Conservation (phyloP, 2,329 filamentous ascomycete genomes). For the Pseudophaeomoniella oleicola region DNA sequence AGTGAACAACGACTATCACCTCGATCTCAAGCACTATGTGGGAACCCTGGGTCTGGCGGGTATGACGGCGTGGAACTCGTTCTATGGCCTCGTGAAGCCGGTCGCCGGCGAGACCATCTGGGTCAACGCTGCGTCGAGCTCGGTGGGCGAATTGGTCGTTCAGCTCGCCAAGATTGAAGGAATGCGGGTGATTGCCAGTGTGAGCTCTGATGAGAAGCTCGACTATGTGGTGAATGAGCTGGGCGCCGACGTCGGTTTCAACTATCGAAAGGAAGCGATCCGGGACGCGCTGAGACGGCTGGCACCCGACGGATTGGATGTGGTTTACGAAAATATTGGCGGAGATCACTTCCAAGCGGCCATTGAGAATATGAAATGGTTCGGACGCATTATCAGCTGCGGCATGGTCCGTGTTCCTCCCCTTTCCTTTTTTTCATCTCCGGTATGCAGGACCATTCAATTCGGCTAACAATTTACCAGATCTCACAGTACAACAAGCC, state of each 20-base stretch:
- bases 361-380: slow-evolving; percentile 46
- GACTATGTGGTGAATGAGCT: slow-evolving; percentile 58
- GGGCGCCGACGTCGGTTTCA: slow-evolving; percentile 61
- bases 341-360: slow-evolving; percentile 60
- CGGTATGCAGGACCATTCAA: slow-evolving; percentile 5
- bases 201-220: slow-evolving; percentile 67
- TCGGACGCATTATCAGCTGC: slow-evolving; percentile 51
- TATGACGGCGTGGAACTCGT: slow-evolving; percentile 57
- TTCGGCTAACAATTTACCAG: slow-evolving; percentile 28
- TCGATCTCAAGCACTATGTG: too few relatives aligned
- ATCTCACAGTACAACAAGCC: slow-evolving; percentile 63
- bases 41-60: slow-evolving; percentile 69
- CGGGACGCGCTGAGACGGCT: slow-evolving; percentile 53
- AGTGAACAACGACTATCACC: too few relatives aligned
- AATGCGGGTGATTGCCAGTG: slow-evolving; percentile 63
- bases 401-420: slow-evolving; percentile 13
- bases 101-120: slow-evolving; percentile 72
- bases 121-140: slow-evolving; percentile 64
- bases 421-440: neutral
- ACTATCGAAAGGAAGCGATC: slow-evolving; percentile 74
- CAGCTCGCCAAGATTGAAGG: slow-evolving; percentile 74
- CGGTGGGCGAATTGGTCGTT: slow-evolving; percentile 70
- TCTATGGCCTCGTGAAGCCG: slow-evolving; percentile 62
- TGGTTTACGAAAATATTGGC: slow-evolving; percentile 72
- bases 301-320: slow-evolving; percentile 65